A percentile compares a stretch with the other conserved stretches of the same genome.
Conservation (phyloP, 2,329 filamentous ascomycete species). For the Xylariaceae sp. region DNA sequence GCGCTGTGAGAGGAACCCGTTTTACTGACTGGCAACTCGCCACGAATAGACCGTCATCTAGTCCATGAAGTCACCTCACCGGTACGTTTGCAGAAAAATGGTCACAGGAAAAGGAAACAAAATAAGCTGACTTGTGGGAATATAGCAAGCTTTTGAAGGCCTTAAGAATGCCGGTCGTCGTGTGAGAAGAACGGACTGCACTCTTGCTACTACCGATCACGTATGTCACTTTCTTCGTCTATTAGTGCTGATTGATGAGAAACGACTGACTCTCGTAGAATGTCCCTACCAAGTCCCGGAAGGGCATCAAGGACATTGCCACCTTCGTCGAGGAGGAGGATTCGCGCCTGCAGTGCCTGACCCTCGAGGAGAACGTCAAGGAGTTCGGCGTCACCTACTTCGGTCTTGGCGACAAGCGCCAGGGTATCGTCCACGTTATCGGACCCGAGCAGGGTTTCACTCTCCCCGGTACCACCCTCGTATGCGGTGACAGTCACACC, state of each 20-base stretch:
- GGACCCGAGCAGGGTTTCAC: conserved; percentile 98
- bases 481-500: conserved; percentile 96
- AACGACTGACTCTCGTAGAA: conserved; percentile 53
- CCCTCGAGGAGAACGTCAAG: conserved; percentile 95
- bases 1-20: neutral
- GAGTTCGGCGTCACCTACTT: conserved; percentile 97
- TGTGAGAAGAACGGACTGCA: conserved; percentile 93
- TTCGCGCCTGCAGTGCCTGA: conserved; percentile 88
- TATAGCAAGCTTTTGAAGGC: conserved; percentile 92
- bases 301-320: conserved; percentile 87
- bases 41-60: conserved; percentile 71
- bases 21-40: conserved; percentile 13
- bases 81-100: conserved; percentile 44
- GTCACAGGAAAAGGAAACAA: neutral
- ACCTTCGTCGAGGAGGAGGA: conserved; percentile 94
- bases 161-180: conserved; percentile 81
- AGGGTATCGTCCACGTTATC: conserved; percentile 98
- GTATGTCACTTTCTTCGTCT: conserved; percentile 48
- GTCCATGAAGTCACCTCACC: conserved; percentile 98
- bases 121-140: conserved; percentile 16
- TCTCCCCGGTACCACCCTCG: conserved; percentile 90
- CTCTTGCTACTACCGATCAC: conserved; percentile 92
- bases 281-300: conserved; percentile 84
- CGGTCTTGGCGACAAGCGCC: conserved; percentile 89
- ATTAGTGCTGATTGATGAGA: conserved; percentile 7